These are phyloP conservation scores for Taiwanofungus camphoratus DNA, from an alignment of 1,284 basidiomycete species.

Conservation along the genomic window DNA sequence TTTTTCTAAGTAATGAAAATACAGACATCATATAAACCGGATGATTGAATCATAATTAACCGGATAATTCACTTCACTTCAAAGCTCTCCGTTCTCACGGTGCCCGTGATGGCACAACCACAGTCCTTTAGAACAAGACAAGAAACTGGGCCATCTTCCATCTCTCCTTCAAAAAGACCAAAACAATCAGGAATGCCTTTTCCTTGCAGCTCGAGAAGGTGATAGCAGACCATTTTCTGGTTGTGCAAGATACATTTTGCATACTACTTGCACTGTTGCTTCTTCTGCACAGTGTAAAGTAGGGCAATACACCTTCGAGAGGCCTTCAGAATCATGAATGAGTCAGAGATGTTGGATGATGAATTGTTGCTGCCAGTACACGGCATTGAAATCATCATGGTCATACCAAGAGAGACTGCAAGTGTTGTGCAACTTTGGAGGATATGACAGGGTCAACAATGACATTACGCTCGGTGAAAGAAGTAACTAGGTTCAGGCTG, in stretches of 20 bases:
- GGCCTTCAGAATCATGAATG: not conserved
- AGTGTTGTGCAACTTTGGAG: not conserved
- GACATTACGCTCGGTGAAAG: too few relatives aligned
- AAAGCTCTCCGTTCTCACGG: not conserved
- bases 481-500: too few relatives aligned
- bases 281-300: not conserved
- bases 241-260: not conserved
- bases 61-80: not conserved
- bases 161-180: not conserved
- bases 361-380: too few relatives aligned
- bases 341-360: too few relatives aligned
- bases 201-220: not conserved
- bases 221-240: not conserved
- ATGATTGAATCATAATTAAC: not conserved
- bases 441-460: too few relatives aligned
- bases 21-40: too few relatives aligned
- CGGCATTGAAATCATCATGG: not conserved
- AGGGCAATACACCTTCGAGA: not conserved
- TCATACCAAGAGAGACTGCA: not conserved
- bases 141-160: not conserved
- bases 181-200: not conserved
- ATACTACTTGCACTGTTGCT: not conserved
- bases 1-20: too few relatives aligned
- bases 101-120: not conserved
- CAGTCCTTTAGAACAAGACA: not conserved